Evolutionary conservation across 1,139 yeast species (phyloP).

Genomic region (Geotrichum macrosporum): DNA sequence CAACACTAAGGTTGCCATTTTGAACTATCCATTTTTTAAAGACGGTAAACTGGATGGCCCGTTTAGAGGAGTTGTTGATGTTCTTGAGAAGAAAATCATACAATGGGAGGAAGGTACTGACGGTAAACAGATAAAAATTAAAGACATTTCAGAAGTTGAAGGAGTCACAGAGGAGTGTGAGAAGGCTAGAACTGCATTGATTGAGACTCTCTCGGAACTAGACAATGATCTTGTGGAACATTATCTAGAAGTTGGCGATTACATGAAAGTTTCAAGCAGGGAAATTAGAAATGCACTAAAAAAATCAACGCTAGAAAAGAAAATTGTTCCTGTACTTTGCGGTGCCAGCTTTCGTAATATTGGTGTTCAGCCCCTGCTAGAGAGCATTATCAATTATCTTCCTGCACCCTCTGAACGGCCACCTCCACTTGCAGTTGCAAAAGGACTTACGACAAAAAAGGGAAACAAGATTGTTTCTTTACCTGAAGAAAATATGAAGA

Average conservation of each 20-base stretch:
- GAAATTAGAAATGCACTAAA: conserved; percentile 57
- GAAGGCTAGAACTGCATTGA: conserved; percentile 64
- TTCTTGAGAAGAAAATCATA: conserved; percentile 61
- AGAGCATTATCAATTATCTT: conserved; percentile 67
- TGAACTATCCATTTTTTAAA: conserved; percentile 74
- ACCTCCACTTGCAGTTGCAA: conserved; percentile 47
- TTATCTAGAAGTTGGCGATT: conserved; percentile 56
- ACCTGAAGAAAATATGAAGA: conserved; percentile 44
- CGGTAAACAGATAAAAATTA: conserved; percentile 55
- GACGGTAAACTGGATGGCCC: conserved; percentile 40
- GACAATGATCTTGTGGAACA: conserved; percentile 75
- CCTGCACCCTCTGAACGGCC: conserved; percentile 75
- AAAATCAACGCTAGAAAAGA: conserved; percentile 53
- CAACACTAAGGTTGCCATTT: conserved; percentile 65
- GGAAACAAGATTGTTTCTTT: conserved; percentile 36
- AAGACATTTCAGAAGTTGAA: conserved; percentile 41
- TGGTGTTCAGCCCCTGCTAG: conserved; percentile 92
- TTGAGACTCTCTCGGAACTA: conserved; percentile 77
- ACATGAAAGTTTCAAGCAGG: conserved; percentile 51
- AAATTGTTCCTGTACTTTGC: conserved; percentile 75
- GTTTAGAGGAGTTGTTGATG: conserved; percentile 81
- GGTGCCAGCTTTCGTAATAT: conserved; percentile 91
- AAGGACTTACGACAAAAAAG: conserved; percentile 16
- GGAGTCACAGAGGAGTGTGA: conserved; percentile 45
- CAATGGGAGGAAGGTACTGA: conserved; percentile 55